These are phyloP conservation scores for Mollisia scopiformis DNA, from an alignment of 2,329 filamentous ascomycete genomes.

Conservation along the genomic window DNA sequence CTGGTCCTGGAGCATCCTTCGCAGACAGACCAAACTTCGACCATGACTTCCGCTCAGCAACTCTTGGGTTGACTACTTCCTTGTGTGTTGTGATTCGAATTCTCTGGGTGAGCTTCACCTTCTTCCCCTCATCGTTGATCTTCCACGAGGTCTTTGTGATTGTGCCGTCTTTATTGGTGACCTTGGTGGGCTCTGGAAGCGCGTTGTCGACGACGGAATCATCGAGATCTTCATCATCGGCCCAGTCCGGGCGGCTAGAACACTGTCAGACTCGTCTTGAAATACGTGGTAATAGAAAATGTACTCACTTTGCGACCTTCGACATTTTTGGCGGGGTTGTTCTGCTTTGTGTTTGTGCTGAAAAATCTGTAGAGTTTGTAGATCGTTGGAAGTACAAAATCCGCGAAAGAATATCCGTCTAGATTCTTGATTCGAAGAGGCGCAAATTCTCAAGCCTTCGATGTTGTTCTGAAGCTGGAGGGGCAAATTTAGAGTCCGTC, in stretches of 20 bases:
- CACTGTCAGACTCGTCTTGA: conserved; percentile 21
- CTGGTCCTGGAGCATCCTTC: conserved; percentile 81
- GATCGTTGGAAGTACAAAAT: background rate
- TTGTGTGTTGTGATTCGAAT: conserved; percentile 91
- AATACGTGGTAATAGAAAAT: background rate
- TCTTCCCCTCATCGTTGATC: conserved; percentile 91
- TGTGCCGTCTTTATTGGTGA: conserved; percentile 96
- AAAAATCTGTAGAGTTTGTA: background rate
- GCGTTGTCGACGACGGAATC: conserved; percentile 61
- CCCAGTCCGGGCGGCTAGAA: conserved; percentile 69
- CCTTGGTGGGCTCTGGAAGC: conserved; percentile 85
- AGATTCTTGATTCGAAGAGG: background rate
- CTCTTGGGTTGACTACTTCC: conserved; percentile 93
- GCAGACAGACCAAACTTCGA: conserved; percentile 89
- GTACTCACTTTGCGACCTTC: conserved; percentile 47
- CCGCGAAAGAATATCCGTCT: background rate
- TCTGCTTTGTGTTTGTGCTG: background rate
- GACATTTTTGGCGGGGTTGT: conserved; percentile 42
- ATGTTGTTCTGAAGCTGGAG: background rate
- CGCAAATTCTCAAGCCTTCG: background rate
- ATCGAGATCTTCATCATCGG: conserved; percentile 86
- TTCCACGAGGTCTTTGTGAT: conserved; percentile 92
- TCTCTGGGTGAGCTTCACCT: conserved; percentile 95
- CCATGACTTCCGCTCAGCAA: conserved; percentile 94
- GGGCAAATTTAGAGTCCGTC: background rate